These are phyloP conservation scores for Starmerella gropengiesseri DNA, from an alignment of 805 yeast genomes.

Conservation along the genomic window DNA sequence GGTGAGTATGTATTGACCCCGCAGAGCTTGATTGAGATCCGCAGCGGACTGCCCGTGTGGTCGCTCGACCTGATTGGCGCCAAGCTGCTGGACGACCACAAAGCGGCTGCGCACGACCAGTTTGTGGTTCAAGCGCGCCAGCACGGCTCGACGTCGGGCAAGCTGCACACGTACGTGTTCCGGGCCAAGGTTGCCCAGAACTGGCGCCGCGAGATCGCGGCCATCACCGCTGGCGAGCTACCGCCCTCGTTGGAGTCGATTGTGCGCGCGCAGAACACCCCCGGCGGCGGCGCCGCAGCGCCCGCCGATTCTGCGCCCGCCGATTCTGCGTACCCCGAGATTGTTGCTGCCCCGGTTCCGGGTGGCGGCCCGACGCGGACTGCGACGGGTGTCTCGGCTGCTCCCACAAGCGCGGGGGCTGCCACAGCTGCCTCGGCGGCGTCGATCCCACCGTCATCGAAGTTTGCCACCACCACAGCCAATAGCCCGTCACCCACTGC, in stretches of 20 bases:
- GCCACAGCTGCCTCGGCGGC: not conserved
- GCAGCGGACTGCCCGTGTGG: conserved; percentile 30
- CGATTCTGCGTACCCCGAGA: not conserved
- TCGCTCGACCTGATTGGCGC: conserved; percentile 39
- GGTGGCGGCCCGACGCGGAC: not conserved
- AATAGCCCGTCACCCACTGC: too few species aligned
- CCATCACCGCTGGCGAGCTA: conserved; percentile 39
- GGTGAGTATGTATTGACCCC: conserved; percentile 91
- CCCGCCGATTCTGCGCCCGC: conserved; percentile 27
- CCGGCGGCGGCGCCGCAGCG: not conserved
- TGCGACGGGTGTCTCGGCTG: not conserved
- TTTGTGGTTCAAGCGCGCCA: conserved; percentile 48
- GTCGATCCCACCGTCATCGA: conserved; percentile 2
- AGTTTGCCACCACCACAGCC: not conserved
- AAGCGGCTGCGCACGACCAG: conserved; percentile 42
- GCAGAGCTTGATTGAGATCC: conserved; percentile 80
- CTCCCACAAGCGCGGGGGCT: not conserved
- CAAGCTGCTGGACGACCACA: conserved; percentile 70
- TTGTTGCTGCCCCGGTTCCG: not conserved
- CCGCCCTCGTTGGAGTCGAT: conserved; percentile 12
- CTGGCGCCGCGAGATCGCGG: conserved; percentile 75
- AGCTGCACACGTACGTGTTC: conserved; percentile 92
- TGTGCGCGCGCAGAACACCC: conserved; percentile 3
- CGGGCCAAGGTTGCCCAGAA: conserved; percentile 68
- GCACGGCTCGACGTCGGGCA: conserved; percentile 24